Conservation (phyloP, 139 green algal genomes). For the Coelastrella sp. region DNA sequence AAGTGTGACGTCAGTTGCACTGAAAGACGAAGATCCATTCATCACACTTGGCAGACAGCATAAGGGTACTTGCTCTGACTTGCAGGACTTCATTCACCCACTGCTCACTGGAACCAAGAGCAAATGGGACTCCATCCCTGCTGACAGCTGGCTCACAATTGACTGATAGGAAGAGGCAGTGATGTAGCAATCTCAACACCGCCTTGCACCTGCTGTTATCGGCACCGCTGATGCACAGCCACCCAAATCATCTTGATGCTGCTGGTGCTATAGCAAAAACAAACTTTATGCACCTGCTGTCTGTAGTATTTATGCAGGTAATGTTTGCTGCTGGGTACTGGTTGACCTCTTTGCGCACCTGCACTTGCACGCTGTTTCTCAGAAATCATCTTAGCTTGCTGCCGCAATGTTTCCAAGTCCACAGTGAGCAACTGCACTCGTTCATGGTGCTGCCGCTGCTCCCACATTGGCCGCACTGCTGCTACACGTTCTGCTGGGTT, state of each 20-base stretch:
- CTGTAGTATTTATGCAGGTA: not conserved
- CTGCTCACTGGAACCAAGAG: too few relatives aligned
- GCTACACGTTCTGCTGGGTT: constrained; percentile 76
- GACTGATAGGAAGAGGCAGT: too few relatives aligned
- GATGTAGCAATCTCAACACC: too few relatives aligned
- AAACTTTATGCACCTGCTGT: not conserved
- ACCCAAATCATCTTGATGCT: not conserved
- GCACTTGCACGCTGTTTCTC: constrained; percentile 55
- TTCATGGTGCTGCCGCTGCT: constrained; percentile 70
- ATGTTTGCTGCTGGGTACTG: not conserved
- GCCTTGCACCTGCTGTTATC: too few relatives aligned
- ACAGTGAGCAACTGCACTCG: constrained; percentile 73
- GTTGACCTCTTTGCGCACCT: constrained; percentile 32
- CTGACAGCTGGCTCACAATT: too few relatives aligned
- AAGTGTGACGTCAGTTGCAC: not conserved
- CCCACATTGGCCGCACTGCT: constrained; percentile 79
- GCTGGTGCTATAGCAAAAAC: not conserved
- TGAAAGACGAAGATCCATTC: not conserved
- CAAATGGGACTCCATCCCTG: too few relatives aligned
- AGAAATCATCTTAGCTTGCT: constrained; percentile 54
- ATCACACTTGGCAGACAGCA: not conserved
- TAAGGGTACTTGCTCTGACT: not conserved
- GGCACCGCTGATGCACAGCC: not conserved
- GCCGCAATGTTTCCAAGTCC: constrained; percentile 63
- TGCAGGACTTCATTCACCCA: not conserved